Conservation (phyloP, 2,329 filamentous ascomycete species). For the Emmonsiellopsis sp. region DNA sequence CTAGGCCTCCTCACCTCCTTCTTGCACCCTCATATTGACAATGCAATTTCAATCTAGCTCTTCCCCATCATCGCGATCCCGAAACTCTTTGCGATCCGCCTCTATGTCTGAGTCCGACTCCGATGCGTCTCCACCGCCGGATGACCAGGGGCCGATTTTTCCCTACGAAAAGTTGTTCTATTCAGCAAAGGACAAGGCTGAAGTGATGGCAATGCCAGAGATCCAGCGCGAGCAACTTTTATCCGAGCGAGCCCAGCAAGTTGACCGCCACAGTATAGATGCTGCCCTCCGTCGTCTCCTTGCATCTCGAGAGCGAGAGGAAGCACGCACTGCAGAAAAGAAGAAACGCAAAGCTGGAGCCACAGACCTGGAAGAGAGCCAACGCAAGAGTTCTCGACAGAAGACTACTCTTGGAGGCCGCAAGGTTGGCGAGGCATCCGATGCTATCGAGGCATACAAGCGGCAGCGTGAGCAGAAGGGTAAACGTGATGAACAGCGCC, state of each 20-base stretch:
- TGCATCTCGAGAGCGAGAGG: conserved; percentile 55
- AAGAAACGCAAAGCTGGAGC: conserved; percentile 67
- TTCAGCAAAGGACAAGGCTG: conserved; percentile 61
- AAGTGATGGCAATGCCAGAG: conserved; percentile 80
- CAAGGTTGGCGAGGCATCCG: conserved; percentile 59
- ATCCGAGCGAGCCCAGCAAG: conserved; percentile 74
- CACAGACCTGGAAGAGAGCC: conserved; percentile 68
- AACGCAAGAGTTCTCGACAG: conserved; percentile 64
- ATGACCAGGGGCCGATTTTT: conserved; percentile 50
- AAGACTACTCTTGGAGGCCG: conserved; percentile 58
- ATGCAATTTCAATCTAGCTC: conserved; percentile 43
- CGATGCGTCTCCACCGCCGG: conserved; percentile 44
- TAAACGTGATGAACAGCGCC: conserved; percentile 39
- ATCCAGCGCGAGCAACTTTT: conserved; percentile 85
- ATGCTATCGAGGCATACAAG: conserved; percentile 65
- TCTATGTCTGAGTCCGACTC: conserved; percentile 87
- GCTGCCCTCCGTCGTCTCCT: conserved; percentile 71
- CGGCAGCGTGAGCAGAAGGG: conserved; percentile 51
- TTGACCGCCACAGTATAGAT: conserved; percentile 74
- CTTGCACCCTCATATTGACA: conserved; percentile 2
- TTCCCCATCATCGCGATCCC: conserved; percentile 54
- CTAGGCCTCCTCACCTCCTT: not conserved
- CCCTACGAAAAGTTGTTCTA: conserved; percentile 82
- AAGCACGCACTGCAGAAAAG: conserved; percentile 43
- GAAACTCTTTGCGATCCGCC: conserved; percentile 67